Base-by-base conservation (phyloP, 1,284 basidiomycete species). In the Leucoagaricus sp. region DNA sequence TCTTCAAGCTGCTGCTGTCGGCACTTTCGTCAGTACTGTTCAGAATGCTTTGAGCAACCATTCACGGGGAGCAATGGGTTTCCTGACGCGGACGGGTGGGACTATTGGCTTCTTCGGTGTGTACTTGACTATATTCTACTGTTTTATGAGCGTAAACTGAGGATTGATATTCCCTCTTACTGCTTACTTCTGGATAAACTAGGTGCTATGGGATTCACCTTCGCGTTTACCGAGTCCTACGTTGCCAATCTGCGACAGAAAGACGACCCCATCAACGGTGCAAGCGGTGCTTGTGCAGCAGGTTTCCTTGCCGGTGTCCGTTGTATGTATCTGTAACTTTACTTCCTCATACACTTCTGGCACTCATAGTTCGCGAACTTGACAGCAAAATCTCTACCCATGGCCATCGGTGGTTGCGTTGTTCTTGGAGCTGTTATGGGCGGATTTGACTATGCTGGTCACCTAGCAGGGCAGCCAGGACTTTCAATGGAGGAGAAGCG, bases 181-280 rank as follows among this genome's bases (percentile, higher is more conserved):
- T 38, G 40, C 26, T 57, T 21, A 13, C 10, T 21, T 58, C 55
- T 26, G 54, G 59, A 47, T 34, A 60, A 60, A 49, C 31, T 62
- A 95, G 94, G 93, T 66, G 93, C 91, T n/a, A 91, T 96, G 86
- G 95, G 93, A 44, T 89, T 88, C 60, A 83, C 90, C 26, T 98
- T 92, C 70, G 89, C 93, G 15, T 85, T 89, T 66, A 91, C 91
- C 3, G 91, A 96, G 68, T 78, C 91, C 7, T 75, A 81, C 31
- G 85, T 93, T 17, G 91, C 93, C 58, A 98, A 98, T 74, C 74
- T 85, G 60, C 84, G 95, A 55, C 80, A 87, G 74, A 90, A 83
- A 64, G 82, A 94, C 63, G 95, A 97, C 69, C 78, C 89, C 33
- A 69, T 93, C 65, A 98, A 96, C 69, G 89, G 91, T 55, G 91